phyloP scores from a whole-genome alignment of 345 rosid species.

The Populus ilicifolia region DNA sequence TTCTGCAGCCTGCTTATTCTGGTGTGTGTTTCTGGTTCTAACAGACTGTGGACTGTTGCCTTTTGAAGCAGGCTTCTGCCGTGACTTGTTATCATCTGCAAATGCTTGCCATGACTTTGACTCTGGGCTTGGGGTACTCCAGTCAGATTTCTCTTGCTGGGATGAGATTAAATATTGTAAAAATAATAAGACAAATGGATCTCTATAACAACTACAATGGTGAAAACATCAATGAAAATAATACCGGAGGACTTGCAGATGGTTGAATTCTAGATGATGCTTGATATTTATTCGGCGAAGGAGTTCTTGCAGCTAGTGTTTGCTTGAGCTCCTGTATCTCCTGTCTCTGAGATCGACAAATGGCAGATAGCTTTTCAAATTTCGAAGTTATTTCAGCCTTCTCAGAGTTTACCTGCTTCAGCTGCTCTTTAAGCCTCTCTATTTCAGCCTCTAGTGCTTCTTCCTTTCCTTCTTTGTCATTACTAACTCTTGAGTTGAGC shows the following conservation, averaged over 20 bases:
- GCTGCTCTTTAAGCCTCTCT: conserved; percentile 66
- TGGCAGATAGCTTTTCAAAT: conserved; percentile 88
- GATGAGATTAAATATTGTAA: conserved; percentile 14
- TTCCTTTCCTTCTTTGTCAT: conserved; percentile 40
- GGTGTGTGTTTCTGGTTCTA: conserved; percentile 43
- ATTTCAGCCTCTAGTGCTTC: conserved; percentile 62
- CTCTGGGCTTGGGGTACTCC: conserved; percentile 45
- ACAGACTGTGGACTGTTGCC: conserved; percentile 42
- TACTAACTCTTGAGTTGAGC: conserved; percentile 35
- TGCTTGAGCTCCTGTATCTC: conserved; percentile 96
- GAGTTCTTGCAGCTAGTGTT: conserved; percentile 53
- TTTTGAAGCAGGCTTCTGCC: conserved; percentile 38
- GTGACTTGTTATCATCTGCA: conserved; percentile 48
- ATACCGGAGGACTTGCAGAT: conserved; percentile 44
- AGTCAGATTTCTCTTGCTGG: conserved; percentile 48
- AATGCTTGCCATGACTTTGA: conserved; percentile 78
- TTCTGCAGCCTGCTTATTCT: conserved; percentile 47
- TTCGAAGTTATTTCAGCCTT: conserved; percentile 74
- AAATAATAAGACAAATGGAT: not conserved
- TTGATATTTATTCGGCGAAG: conserved; percentile 60
- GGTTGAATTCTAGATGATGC: conserved; percentile 41
- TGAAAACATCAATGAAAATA: not conserved
- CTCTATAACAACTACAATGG: not conserved
- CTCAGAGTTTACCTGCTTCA: conserved; percentile 67
- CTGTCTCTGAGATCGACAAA: conserved; percentile 92